phyloP scores from a whole-genome alignment of 495 filamentous ascomycete genomes.

The Bacidia rubella region DNA sequence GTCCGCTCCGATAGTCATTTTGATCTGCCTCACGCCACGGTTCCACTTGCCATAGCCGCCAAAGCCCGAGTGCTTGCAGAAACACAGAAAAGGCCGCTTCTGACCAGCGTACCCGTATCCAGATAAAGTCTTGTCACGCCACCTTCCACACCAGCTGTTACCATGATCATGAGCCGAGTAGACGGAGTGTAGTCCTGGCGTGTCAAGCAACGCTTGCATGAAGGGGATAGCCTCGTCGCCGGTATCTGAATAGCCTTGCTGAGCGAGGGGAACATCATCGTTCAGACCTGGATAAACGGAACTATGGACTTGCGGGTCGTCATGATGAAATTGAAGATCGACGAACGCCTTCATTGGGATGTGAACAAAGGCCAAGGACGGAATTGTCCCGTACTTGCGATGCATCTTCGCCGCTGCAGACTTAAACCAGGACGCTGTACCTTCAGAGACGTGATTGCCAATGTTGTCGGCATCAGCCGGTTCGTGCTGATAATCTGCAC shows the following conservation, averaged over 20 bases:
- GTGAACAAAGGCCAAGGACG: conserved; percentile 59
- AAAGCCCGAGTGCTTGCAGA: conserved; percentile 57
- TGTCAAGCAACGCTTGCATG: conserved; percentile 46
- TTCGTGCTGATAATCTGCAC: conserved; percentile 35
- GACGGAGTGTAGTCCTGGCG: conserved; percentile 43
- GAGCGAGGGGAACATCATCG: conserved; percentile 43
- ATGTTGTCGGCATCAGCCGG: conserved; percentile 23
- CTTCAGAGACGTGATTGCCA: conserved; percentile 21
- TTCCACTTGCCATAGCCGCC: conserved; percentile 56
- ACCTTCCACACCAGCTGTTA: conserved; percentile 43
- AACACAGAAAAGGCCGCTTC: conserved; percentile 35
- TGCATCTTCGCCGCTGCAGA: conserved; percentile 32
- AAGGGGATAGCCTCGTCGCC: conserved; percentile 46
- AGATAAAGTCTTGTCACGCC: conserved; percentile 21
- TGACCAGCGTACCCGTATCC: conserved; percentile 7
- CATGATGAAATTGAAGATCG: conserved; percentile 33
- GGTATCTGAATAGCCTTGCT: conserved; percentile 34
- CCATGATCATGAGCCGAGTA: conserved; percentile 64
- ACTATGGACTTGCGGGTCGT: conserved; percentile 24
- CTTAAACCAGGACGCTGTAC: conserved; percentile 49
- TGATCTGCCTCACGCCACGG: conserved; percentile 46
- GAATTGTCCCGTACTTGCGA: conserved; percentile 33
- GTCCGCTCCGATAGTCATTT: conserved; percentile 28
- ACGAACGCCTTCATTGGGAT: conserved; percentile 48
- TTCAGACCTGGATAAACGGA: conserved; percentile 50